Evolutionary conservation across 83 land plant genomes (phyloP).

Genomic region (Picea abies): DNA sequence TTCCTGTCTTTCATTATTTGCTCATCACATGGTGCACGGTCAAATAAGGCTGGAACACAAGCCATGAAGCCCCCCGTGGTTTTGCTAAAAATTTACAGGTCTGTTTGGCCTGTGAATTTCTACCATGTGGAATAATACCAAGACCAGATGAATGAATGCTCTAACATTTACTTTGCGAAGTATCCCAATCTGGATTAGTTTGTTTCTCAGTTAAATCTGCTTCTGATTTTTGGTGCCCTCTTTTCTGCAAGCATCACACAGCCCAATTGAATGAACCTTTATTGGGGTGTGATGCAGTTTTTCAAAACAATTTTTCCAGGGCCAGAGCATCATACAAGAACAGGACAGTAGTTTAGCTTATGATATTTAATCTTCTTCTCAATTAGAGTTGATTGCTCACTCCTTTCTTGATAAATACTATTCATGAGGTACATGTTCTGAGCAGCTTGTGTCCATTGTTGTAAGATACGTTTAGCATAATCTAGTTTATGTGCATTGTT

Average conservation of each 20-base stretch:
- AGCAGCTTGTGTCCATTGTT: slow-evolving; percentile 11
- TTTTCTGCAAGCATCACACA: slow-evolving; percentile 16
- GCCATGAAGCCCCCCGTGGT: slow-evolving; percentile 11
- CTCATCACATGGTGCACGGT: slow-evolving; percentile 10
- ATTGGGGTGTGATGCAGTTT: slow-evolving; percentile 11
- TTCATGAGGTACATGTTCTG: not conserved
- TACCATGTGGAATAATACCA: slow-evolving; percentile 15
- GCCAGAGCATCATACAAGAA: not conserved
- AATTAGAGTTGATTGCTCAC: not conserved
- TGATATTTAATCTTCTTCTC: not conserved
- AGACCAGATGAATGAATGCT: slow-evolving; percentile 19
- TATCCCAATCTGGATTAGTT: slow-evolving; percentile 10
- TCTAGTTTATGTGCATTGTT: not conserved
- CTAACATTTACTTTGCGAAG: slow-evolving; percentile 12
- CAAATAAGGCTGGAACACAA: slow-evolving; percentile 12
- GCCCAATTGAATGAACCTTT: not conserved
- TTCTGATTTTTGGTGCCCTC: not conserved
- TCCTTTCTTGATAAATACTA: not conserved
- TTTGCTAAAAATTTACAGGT: slow-evolving; percentile 12
- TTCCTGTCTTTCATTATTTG: slow-evolving; percentile 16
- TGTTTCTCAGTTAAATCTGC: slow-evolving; percentile 8
- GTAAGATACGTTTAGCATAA: not conserved
- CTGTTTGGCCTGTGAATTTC: slow-evolving; percentile 8
- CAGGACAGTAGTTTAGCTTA: slow-evolving; percentile 6
- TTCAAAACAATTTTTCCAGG: not conserved